phyloP scores from a whole-genome alignment of 257 asterid genomes.

The Primulina eburnea region DNA sequence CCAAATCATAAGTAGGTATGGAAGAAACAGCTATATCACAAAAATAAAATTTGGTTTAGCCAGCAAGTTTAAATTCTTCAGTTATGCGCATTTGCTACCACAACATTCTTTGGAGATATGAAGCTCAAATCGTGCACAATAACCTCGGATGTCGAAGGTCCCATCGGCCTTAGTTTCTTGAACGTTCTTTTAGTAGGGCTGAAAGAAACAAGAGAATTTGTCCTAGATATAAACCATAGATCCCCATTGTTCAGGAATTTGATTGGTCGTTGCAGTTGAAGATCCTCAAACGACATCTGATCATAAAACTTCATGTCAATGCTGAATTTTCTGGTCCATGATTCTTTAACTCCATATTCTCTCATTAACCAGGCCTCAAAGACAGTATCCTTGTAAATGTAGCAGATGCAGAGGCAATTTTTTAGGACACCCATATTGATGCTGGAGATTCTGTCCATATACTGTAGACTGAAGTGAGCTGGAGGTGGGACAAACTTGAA shows the following conservation, averaged over 20 bases:
- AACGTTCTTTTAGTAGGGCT: slow-evolving; percentile 44
- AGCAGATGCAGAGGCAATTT: slow-evolving; percentile 47
- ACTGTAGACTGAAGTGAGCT: slow-evolving; percentile 32
- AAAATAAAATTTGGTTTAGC: no score
- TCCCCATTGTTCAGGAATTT: slow-evolving; percentile 51
- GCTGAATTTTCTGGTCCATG: slow-evolving; percentile 49
- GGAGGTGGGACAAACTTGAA: slow-evolving; percentile 41
- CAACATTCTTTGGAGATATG: slow-evolving; percentile 36
- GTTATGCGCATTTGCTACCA: slow-evolving; percentile 12
- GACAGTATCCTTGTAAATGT: slow-evolving; percentile 31
- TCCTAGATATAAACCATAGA: slow-evolving; percentile 41
- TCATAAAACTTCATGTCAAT: slow-evolving; percentile 44
- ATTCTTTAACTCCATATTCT: slow-evolving; percentile 45
- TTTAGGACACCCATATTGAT: slow-evolving; percentile 39
- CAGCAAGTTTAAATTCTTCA: no score
- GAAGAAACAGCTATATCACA: no score
- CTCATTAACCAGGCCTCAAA: slow-evolving; percentile 60
- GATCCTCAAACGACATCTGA: slow-evolving; percentile 35
- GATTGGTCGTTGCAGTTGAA: slow-evolving; percentile 33
- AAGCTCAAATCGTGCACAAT: slow-evolving; percentile 44
- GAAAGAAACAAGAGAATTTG: slow-evolving; percentile 37
- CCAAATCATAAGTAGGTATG: no score
- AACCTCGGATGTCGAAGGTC: slow-evolving; percentile 13
- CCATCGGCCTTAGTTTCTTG: slow-evolving; percentile 36
- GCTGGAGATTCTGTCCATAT: slow-evolving; percentile 35